Base-by-base conservation (phyloP, 768 basidiomycete species). In the Amanita fuliginea region DNA sequence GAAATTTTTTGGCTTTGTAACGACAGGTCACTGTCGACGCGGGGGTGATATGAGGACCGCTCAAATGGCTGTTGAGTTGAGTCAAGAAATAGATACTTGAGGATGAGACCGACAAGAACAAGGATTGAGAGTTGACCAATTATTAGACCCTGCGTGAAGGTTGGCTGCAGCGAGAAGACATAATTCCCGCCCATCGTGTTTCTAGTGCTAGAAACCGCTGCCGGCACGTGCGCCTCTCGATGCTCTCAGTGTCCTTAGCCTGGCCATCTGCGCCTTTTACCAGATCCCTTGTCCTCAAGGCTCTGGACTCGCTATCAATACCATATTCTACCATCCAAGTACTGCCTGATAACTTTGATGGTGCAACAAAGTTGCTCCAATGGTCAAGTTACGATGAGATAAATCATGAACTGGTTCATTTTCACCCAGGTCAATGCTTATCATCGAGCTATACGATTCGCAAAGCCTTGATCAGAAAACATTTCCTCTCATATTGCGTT, bases 81-180 rank as follows among this genome's bases (percentile, higher is more conserved):
- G 57, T 96, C 90, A 54, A 99, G 83, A 61, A 99, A 96, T 50
- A 98, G 81, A 68, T 96, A 98, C 61, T 89, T 88, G 66, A 99
- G 80, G 61, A 99, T 78, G 54, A 93, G 68, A 42, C 72, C 73
- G 24, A 89, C 74, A 42, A 94, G 74, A 45, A 85, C 59, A 39
- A 91, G 70, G 57, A 99, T 83, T 21, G 92, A 94, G 18, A 90
- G 72, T 64, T 98, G 95, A 50, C 95, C 95, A 39, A 97, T 67
- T 34, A 99, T 71, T 32, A 99, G 77, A 13, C 95, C 95, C 62
- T 97, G 94, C 0, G 94, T 96, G 67, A 99, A 99, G 1, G 90
- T 93, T 18, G 86, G 88, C 57, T 86, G 80, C 37, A 89, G 70
- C 32, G 82, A 81, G 56, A 87, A 76, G 42, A 88, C 62, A 66